Conservation (phyloP, 495 filamentous ascomycete genomes). For the Evansstolkia leycettana region DNA sequence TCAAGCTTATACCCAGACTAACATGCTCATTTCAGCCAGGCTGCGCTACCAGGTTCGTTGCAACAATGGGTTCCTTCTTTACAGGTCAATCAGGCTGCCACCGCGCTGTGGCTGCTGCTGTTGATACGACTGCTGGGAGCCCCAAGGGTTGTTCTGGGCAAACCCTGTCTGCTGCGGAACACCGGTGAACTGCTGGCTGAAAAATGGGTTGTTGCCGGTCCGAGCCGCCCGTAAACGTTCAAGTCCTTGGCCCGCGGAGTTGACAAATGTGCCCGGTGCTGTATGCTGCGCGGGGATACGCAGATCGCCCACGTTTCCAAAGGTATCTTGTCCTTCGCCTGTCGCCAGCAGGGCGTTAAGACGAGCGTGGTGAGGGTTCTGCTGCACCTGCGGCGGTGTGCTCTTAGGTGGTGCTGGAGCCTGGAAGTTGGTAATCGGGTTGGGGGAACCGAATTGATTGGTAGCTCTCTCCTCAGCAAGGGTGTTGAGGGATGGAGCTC, state of each 20-base stretch:
- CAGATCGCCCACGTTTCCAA: slow-evolving; percentile 87
- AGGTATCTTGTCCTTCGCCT: slow-evolving; percentile 92
- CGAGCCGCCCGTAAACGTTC: slow-evolving; percentile 56
- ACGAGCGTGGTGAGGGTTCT: slow-evolving; percentile 67
- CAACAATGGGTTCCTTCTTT: slow-evolving; percentile 13
- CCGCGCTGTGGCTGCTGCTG: slow-evolving; percentile 54
- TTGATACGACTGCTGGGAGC: slow-evolving; percentile 36
- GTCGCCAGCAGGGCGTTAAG: slow-evolving; percentile 80
- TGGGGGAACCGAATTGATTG: slow-evolving; percentile 33
- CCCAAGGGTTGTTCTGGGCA: slow-evolving; percentile 57
- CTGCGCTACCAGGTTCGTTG: no score
- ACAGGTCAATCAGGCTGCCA: slow-evolving; percentile 90
- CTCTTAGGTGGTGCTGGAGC: slow-evolving; percentile 33
- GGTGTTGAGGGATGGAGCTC: slow-evolving; percentile 53
- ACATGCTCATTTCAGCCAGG: no score
- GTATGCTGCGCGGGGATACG: slow-evolving; percentile 97
- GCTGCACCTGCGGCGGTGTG: slow-evolving; percentile 28
- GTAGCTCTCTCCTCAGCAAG: slow-evolving; percentile 61
- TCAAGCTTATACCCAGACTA: no score
- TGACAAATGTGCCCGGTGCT: slow-evolving; percentile 92
- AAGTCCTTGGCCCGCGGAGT: slow-evolving; percentile 72
- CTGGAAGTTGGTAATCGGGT: slow-evolving; percentile 43
- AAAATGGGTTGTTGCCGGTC: slow-evolving; percentile 88
- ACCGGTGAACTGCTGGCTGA: slow-evolving; percentile 68
- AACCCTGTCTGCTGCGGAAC: slow-evolving; percentile 48